These are phyloP conservation scores for Spathaspora sp. DNA, from an alignment of 1,139 yeast genomes.

Conservation along the genomic window DNA sequence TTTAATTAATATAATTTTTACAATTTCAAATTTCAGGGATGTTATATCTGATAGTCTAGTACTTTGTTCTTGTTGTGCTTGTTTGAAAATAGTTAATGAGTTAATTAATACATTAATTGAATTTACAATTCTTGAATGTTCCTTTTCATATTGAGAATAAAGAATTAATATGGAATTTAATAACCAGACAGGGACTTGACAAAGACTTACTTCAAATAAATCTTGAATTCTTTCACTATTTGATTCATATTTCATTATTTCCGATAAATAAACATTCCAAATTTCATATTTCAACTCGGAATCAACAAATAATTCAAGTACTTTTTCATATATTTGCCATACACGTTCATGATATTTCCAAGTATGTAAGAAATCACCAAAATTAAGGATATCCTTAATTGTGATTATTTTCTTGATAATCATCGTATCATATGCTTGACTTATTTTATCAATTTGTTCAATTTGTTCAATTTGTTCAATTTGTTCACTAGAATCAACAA, in stretches of 20 bases:
- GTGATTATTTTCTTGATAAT: slow-evolving; percentile 65
- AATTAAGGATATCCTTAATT: slow-evolving; percentile 63
- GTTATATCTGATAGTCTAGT: slow-evolving; percentile 12
- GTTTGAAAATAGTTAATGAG: slow-evolving; percentile 14
- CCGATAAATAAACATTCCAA: slow-evolving; percentile 68
- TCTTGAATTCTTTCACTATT: slow-evolving; percentile 66
- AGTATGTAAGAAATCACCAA: slow-evolving; percentile 61
- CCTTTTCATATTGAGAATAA: slow-evolving; percentile 61
- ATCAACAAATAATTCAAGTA: slow-evolving; percentile 57
- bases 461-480: slow-evolving; percentile 15
- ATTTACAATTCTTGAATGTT: slow-evolving; percentile 27
- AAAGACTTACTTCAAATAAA: slow-evolving; percentile 60
- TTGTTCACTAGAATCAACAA: slow-evolving; percentile 35
- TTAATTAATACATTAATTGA: slow-evolving; percentile 26
- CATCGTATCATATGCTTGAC: slow-evolving; percentile 55
- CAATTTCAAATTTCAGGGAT: slow-evolving; percentile 25
- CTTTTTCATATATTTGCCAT: slow-evolving; percentile 66
- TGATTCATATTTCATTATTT: slow-evolving; percentile 36
- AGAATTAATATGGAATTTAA: slow-evolving; percentile 50
- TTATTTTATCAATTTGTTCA: slow-evolving; percentile 23
- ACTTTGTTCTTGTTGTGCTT: background rate
- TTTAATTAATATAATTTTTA: slow-evolving; percentile 15
- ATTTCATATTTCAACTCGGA: slow-evolving; percentile 63
- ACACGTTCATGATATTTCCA: slow-evolving; percentile 49
- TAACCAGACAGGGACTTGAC: slow-evolving; percentile 36